Evolutionary conservation across 306 rosid genomes (phyloP).

Genomic region (Hippophae gyantsensis): DNA sequence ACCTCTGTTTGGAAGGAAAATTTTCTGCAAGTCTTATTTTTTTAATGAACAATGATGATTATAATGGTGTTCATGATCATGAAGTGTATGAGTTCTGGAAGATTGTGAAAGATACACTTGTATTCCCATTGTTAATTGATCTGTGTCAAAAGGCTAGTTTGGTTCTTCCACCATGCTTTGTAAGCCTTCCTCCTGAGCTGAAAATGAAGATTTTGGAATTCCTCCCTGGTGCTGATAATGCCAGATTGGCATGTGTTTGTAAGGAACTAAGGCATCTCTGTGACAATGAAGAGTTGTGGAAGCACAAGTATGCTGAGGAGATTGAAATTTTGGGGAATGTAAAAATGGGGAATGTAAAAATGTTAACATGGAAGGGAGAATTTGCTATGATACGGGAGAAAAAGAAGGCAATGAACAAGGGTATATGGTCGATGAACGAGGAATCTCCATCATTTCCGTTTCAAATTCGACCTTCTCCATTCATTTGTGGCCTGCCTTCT

Average conservation of each 20-base stretch:
- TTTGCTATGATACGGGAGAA: constrained; percentile 26
- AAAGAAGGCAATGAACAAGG: not conserved
- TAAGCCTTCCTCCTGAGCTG: constrained; percentile 60
- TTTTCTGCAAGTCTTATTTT: constrained; percentile 29
- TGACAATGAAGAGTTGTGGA: constrained; percentile 50
- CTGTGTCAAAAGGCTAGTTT: constrained; percentile 57
- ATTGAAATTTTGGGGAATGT: constrained; percentile 8
- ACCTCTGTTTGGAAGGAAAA: constrained; percentile 35
- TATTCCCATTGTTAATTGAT: constrained; percentile 64
- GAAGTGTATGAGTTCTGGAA: constrained; percentile 64
- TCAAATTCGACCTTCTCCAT: constrained; percentile 24
- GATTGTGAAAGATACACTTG: constrained; percentile 62
- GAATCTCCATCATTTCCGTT: not conserved
- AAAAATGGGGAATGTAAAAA: not conserved
- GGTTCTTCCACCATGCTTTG: constrained; percentile 51
- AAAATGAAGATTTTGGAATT: constrained; percentile 52
- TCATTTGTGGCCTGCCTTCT: constrained; percentile 26
- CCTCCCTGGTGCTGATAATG: constrained; percentile 51
- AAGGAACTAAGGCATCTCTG: constrained; percentile 45
- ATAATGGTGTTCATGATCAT: constrained; percentile 9
- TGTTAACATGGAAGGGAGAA: constrained; percentile 23
- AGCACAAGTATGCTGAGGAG: constrained; percentile 43
- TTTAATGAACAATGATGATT: not conserved
- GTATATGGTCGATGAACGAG: not conserved
- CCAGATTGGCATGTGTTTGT: constrained; percentile 37